Conservation (phyloP, 2,329 filamentous ascomycete genomes). For the Penicillium concentricum region DNA sequence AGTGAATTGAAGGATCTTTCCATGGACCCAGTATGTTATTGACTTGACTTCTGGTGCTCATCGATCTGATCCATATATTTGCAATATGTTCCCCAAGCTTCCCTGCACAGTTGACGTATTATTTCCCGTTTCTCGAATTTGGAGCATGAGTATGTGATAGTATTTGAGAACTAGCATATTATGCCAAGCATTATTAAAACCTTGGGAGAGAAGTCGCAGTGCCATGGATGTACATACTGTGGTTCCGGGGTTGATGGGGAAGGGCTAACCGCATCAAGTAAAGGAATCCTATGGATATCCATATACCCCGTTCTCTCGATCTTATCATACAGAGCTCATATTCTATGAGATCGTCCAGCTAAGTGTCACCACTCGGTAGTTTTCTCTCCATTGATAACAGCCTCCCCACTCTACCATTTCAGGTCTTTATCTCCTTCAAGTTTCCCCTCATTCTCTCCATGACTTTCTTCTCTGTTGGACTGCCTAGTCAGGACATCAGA, state of each 20-base stretch:
- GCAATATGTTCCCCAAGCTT: too few species aligned
- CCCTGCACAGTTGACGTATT: too few species aligned
- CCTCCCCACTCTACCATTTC: background rate
- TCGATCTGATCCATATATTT: too few species aligned
- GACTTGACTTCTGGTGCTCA: too few species aligned
- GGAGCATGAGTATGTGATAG: background rate
- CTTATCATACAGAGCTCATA: too few species aligned
- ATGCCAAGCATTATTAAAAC: background rate
- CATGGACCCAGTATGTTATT: too few species aligned
- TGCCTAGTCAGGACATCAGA: conserved; percentile 17
- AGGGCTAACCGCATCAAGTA: conserved; percentile 13
- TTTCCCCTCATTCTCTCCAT: conserved; percentile 1
- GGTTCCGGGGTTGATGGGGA: background rate
- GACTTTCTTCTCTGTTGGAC: conserved; percentile 1
- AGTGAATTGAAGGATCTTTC: too few species aligned
- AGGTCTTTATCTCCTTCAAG: background rate
- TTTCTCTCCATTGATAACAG: background rate
- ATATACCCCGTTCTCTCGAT: too few species aligned
- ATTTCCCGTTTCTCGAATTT: background rate
- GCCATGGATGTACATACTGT: background rate
- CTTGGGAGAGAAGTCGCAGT: background rate
- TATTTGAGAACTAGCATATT: too few species aligned
- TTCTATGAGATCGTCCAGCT: background rate
- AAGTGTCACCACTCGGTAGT: background rate
- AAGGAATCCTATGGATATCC: conserved; percentile 4